Evolutionary conservation across 441 rosid genomes (phyloP), one percentile per base, ranked within the genome.

Genomic region (Pelargonium myrrhifolium): DNA sequence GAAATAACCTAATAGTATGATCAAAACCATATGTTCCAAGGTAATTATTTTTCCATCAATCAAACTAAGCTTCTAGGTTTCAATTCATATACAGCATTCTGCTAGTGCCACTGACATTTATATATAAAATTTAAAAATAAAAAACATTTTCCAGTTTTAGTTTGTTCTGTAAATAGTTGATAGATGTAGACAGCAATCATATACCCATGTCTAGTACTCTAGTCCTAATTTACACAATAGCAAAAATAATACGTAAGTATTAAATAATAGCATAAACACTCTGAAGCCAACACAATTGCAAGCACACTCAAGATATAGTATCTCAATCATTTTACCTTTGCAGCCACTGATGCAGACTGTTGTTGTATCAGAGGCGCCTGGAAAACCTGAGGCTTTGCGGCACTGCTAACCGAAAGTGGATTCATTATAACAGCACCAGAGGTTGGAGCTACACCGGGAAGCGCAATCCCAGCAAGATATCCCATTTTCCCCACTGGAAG

Each of bases 281-380:
- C 9, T 20, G 11, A n/a, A 9, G 26, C 22, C 7, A 8, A 39
- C 21, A 39, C 21, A 64, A 63, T 5, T 0, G 10, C 8, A 64
- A 71, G 24, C 9, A 15, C 28, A 64, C 3, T 56, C 24, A 60
- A 64, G 22, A 10, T 2, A 37, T 55, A 51, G 22, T 43, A 56
- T 69, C 85, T 79, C 71, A 92, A 87, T 75, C 77, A 90, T 75
- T 79, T 86, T 68, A 70, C 39, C 74, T 80, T 82, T 7, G 83
- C 20, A 35, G 68, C 62, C 28, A 64, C 67, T 2, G 70, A 7
- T 68, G 78, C 62, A 31, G 72, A 64, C 58, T 72, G 84, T 70
- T 77, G 87, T 21, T 74, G 75, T 31, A 77, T 6, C 5, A 69
- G 72, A 47, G 84, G 69, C 0, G 72, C 74, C 74, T 75, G 79